A percentile compares a stretch with the other conserved stretches of the same genome.
Evolutionary conservation across 305 asterid genomes (phyloP).

Genomic region (Fraxinus dipetala): DNA sequence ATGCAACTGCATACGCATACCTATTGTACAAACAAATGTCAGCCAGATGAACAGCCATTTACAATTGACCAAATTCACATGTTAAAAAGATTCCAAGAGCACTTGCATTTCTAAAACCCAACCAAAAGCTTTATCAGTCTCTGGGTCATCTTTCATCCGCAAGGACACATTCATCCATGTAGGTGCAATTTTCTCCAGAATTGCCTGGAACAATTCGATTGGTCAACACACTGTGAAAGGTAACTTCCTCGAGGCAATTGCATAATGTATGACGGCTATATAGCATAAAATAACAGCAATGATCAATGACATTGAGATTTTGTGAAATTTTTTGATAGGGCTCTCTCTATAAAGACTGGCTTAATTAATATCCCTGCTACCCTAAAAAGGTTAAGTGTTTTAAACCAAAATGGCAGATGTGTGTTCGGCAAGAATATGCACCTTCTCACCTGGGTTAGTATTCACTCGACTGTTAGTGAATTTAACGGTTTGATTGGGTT

Average conservation of each 20-base stretch:
- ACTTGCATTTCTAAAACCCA: conserved; percentile 98
- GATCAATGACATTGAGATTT: conserved; percentile 8
- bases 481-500: neutral
- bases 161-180: conserved; percentile 98
- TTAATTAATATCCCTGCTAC: neutral
- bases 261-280: neutral
- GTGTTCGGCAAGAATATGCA: neutral
- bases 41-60: conserved; percentile 15
- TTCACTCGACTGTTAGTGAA: neutral
- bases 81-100: conserved; percentile 21
- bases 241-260: conserved; percentile 1
- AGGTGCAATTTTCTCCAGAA: conserved; percentile 86
- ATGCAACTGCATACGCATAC: conserved; percentile 96
- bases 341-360: neutral
- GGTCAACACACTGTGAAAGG: conserved; percentile 10
- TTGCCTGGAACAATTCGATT: conserved; percentile 45
- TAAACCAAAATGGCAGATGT: neutral
- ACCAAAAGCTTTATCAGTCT: conserved; percentile 92
- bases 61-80: conserved; percentile 16
- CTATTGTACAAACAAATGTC: conserved; percentile 37
- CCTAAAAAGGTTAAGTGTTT: neutral
- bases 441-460: neutral
- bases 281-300: neutral
- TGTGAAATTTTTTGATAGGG: neutral
- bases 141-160: conserved; percentile 94